Evolutionary conservation across 192 early-diverging fungal species (phyloP), one percentile per base, ranked within the genome.

Genomic region (Chytriomyces sp.): DNA sequence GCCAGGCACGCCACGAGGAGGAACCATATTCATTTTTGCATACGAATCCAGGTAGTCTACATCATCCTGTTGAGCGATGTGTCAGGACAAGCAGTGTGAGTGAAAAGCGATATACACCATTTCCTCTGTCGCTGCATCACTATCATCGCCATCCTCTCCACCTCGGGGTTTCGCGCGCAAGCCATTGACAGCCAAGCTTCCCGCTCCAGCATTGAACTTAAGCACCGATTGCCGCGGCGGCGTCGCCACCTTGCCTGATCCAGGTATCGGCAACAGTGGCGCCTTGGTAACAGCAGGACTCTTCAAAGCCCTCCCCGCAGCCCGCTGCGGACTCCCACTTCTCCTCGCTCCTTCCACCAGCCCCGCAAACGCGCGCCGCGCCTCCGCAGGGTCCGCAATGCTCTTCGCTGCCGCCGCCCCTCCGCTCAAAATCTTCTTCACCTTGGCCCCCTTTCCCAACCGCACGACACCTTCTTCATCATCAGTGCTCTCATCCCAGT

Each of bases 91-190:
- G 49, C 39, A 64, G 17, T n/a, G n/a, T n/a, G n/a, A 57, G 25
- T 25, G 14, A 17, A 4, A 44, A 10, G 49, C 63, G 14, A 68
- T 33, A 55, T 68, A 44, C 30, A 55, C 65, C 68, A 70, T 70
- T 59, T 70, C 68, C 32, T 70, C 68, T 41, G 68, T 70, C 5
- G 56, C 56, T 39, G 54, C 68, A 36, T 69, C 66, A 32, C 52
- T 49, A 31, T 41, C 57, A 28, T 38, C 36, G 38, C 39, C 68
- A 40, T 33, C 17, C 5, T 55, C 41, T 68, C 25, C 7, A 44
- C 8, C 7, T n/a, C 44, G 26, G 28, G 22, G 52, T 39, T 32
- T 56, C 28, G 25, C 36, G 14, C 33, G 28, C 59, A n/a, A 36
- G 32, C 59, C n/a, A n/a, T n/a, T n/a, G 32, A 61, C 12, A 6